Base-by-base conservation (phyloP, 2,329 filamentous ascomycete genomes). In the Xylaria hypoxylon region DNA sequence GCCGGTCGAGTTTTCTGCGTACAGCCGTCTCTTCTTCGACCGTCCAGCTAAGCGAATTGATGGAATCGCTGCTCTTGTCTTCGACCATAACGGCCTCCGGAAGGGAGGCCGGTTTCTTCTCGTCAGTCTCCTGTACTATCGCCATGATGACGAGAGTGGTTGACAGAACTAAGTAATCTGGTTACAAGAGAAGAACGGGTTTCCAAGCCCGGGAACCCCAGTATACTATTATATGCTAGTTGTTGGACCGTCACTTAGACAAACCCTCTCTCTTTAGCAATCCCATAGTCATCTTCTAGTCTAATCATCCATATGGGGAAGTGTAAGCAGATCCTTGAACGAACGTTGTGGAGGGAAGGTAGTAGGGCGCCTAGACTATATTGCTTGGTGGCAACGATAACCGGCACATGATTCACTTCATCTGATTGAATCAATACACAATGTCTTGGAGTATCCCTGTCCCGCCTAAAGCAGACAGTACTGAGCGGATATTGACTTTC, bases 1-100 rank as follows among this genome's bases (percentile, higher is more conserved):
- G 81, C 76, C 79, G 81, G 74, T 87, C 85, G 47, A 87, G 77
- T 76, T 85, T 86, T 68, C 80, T 82, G 65, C 84, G 80, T 19
- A 87, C 77, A 0, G 72, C 75, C 19, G 74, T 80, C 75, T 87
- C 85, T 68, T 87, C 85, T 53, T 80, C 83, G 40, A 78, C 77
- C 4, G 84, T 84, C 85, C 85, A 87, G 44, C 78, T 78, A 44
- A 83, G 67, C 24, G 53, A 61, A 13, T 73, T 70, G n/a, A 68
- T 58, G 40, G 74, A 76, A 8, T 65, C 71, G 31, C 75, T 70
- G 55, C 75, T 75, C 71, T 73, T 75, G 33, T 69, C 70, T 50
- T 76, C 75, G 48, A 73, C 59, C 61, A 70, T 53, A 42, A 74
- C 64, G 31, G 72, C 67, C n/a, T 72, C 70, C 24, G 68, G 63